phyloP scores from a whole-genome alignment of 306 rosid genomes.

The Quercus gilva region DNA sequence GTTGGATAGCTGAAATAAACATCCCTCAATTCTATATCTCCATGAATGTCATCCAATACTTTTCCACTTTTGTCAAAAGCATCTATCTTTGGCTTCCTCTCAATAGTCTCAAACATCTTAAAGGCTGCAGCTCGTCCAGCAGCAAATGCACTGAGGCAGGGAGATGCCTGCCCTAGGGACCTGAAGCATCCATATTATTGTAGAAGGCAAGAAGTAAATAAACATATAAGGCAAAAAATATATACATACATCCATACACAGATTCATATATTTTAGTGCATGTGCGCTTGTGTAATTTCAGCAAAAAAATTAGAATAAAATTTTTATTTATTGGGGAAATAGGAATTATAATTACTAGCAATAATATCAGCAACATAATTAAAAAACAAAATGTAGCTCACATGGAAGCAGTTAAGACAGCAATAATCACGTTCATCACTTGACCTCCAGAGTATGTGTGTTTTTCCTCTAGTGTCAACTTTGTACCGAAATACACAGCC shows the following conservation, averaged over 20 bases:
- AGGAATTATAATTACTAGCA: not conserved
- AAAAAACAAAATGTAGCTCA: constrained; percentile 1
- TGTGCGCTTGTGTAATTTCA: not conserved
- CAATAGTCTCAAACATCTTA: constrained; percentile 82
- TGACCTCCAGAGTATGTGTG: constrained; percentile 23
- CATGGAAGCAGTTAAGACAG: constrained; percentile 27
- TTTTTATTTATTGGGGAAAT: not conserved
- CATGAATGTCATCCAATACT: constrained; percentile 57
- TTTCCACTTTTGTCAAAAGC: constrained; percentile 61
- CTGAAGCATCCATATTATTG: constrained; percentile 27
- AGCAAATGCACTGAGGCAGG: constrained; percentile 81
- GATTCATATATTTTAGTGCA: not conserved
- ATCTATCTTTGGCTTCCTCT: constrained; percentile 78
- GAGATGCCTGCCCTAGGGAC: constrained; percentile 86
- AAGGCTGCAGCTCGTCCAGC: constrained; percentile 94
- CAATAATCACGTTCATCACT: constrained; percentile 23
- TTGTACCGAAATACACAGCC: constrained; percentile 26
- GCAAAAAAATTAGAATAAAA: not conserved
- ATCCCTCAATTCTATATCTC: constrained; percentile 69
- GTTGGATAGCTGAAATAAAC: constrained; percentile 81
- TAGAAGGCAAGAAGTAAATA: not conserved
- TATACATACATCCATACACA: too few relatives aligned
- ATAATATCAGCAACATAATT: not conserved
- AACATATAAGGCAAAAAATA: not conserved
- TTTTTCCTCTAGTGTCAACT: constrained; percentile 14